These are phyloP conservation scores for Myochromella boudieri DNA, from an alignment of 768 basidiomycete species.

Conservation along the genomic window DNA sequence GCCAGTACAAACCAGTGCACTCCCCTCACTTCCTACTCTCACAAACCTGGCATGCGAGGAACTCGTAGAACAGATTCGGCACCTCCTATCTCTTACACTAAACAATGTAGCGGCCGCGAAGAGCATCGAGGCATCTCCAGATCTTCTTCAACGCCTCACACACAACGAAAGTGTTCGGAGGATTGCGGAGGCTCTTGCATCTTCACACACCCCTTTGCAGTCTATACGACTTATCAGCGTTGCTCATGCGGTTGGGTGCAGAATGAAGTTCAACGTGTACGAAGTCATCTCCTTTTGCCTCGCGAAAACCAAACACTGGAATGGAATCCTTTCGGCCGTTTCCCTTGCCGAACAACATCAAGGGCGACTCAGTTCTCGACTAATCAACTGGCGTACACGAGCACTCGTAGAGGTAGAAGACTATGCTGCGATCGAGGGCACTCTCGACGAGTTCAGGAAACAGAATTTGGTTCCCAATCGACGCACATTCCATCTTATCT, in stretches of 20 bases:
- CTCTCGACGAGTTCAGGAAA: conserved; percentile 50
- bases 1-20: neutral
- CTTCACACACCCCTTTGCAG: conserved; percentile 32
- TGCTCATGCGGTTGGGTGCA: conserved; percentile 48
- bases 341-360: conserved; percentile 48
- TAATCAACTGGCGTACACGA: conserved; percentile 72
- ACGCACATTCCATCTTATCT: conserved; percentile 67
- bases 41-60: neutral
- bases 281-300: conserved; percentile 54
- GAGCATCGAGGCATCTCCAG: conserved; percentile 18
- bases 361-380: conserved; percentile 47
- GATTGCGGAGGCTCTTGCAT: conserved; percentile 31
- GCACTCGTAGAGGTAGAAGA: conserved; percentile 56
- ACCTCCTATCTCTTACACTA: conserved; percentile 4
- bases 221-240: conserved; percentile 47
- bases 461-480: conserved; percentile 48
- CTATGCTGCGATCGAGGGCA: conserved; percentile 43
- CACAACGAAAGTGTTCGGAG: conserved; percentile 31
- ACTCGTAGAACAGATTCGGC: conserved; percentile 8
- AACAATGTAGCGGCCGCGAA: conserved; percentile 11
- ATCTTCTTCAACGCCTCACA: conserved; percentile 25
- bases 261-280: conserved; percentile 54
- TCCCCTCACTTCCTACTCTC: neutral
- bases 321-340: conserved; percentile 45
- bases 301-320: conserved; percentile 49